These are phyloP conservation scores for Ogataea siamensis DNA, from an alignment of 805 yeast species.

Conservation along the genomic window DNA sequence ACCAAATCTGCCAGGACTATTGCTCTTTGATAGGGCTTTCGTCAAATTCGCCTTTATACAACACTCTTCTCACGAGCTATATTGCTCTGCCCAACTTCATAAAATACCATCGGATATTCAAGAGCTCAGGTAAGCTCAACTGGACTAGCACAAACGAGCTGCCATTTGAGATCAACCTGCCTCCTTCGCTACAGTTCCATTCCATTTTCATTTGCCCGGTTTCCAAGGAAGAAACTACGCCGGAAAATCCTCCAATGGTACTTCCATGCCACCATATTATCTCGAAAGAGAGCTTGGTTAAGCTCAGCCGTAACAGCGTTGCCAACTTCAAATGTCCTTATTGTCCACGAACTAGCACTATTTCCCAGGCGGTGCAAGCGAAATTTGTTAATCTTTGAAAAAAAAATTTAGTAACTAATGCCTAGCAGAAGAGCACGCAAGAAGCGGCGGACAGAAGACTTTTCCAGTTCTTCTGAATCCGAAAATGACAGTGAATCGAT, in stretches of 20 bases:
- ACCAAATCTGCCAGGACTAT: constrained; percentile 44
- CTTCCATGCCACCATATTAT: constrained; percentile 46
- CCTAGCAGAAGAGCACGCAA: constrained; percentile 54
- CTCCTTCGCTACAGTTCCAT: constrained; percentile 53
- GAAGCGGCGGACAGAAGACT: constrained; percentile 82
- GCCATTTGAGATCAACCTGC: constrained; percentile 60
- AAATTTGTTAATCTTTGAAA: constrained; percentile 38
- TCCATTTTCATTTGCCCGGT: constrained; percentile 73
- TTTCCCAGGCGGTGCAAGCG: constrained; percentile 43
- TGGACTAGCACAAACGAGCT: constrained; percentile 61
- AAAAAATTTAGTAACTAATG: constrained; percentile 6
- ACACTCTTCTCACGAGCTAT: constrained; percentile 50
- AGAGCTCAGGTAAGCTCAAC: constrained; percentile 38
- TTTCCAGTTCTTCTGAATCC: constrained; percentile 50
- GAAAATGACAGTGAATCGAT: constrained; percentile 29
- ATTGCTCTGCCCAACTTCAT: constrained; percentile 52
- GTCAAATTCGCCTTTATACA: constrained; percentile 51
- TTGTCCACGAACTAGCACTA: constrained; percentile 53
- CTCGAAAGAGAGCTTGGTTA: constrained; percentile 50
- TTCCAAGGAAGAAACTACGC: constrained; percentile 61
- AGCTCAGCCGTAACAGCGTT: constrained; percentile 38
- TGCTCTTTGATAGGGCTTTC: constrained; percentile 49
- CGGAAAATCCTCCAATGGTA: constrained; percentile 54
- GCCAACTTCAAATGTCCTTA: constrained; percentile 69
- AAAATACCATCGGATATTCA: constrained; percentile 43